phyloP scores from a whole-genome alignment of 1,284 basidiomycete genomes.

The Trametes sp. region DNA sequence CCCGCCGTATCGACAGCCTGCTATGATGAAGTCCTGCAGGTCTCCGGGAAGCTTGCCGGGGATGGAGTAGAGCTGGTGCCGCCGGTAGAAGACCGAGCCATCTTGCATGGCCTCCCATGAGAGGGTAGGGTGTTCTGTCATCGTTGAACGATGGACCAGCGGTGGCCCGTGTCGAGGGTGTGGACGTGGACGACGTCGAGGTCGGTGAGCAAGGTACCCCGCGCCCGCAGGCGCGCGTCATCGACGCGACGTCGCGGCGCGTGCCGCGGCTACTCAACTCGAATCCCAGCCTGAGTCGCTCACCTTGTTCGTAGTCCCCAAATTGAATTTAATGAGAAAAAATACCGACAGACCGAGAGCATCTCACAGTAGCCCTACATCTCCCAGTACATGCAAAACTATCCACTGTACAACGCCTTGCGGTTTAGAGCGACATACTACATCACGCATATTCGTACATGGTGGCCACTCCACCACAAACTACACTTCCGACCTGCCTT shows the following conservation, averaged over 20 bases:
- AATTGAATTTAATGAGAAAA: too few species aligned
- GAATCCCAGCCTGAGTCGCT: too few species aligned
- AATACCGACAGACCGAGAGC: too few species aligned
- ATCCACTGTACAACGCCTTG: too few species aligned
- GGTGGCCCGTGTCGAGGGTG: neutral
- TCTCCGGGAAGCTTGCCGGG: slow-evolving; percentile 78
- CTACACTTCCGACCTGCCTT: too few species aligned
- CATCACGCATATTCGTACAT: slow-evolving; percentile 2
- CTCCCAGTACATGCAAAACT: too few species aligned
- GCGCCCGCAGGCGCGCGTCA: slow-evolving; percentile 2
- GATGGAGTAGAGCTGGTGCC: slow-evolving; percentile 87
- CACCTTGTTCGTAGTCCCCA: too few species aligned
- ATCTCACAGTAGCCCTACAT: too few species aligned
- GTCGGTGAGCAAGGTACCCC: neutral
- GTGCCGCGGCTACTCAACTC: too few species aligned
- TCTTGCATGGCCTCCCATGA: slow-evolving; percentile 85
- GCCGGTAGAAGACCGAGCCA: slow-evolving; percentile 79
- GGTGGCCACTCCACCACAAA: too few species aligned
- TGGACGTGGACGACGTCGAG: neutral
- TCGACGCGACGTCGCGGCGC: neutral
- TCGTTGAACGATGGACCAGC: slow-evolving; percentile 25
- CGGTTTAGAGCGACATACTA: neutral
- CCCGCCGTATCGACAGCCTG: slow-evolving; percentile 87
- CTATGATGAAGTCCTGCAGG: slow-evolving; percentile 82
- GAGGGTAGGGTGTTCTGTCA: slow-evolving; percentile 74